Percentiles rank a stretch among this genome's conserved stretches.
Evolutionary conservation across 2,329 filamentous ascomycete genomes (phyloP).

Genomic region (Daldinia sp.): DNA sequence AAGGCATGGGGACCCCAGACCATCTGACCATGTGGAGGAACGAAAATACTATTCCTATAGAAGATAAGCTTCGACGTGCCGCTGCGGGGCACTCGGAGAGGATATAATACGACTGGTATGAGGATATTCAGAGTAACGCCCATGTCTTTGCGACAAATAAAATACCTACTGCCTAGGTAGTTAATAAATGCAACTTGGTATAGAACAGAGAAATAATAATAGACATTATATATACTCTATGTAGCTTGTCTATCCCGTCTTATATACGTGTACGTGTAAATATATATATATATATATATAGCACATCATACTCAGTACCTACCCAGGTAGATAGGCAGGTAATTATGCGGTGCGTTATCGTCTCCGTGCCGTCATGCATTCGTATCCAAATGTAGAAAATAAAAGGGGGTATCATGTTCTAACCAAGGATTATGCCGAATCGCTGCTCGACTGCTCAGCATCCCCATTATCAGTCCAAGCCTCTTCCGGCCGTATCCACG

Average conservation of each 20-base stretch:
- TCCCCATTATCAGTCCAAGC: constrained; percentile 26
- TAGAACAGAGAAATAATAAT: not conserved
- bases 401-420: constrained; percentile 26
- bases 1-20: constrained; percentile 8
- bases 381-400: constrained; percentile 6
- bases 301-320: constrained; percentile 7
- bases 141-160: too few relatives aligned
- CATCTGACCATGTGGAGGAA: constrained; percentile 3
- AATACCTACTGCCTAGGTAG: not conserved
- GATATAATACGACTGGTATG: not conserved
- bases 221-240: not conserved
- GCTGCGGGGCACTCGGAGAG: constrained; percentile 27
- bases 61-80: constrained; percentile 15
- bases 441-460: constrained; percentile 47
- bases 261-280: constrained; percentile 1
- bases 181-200: not conserved
- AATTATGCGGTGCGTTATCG: not conserved
- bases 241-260: not conserved
- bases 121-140: not conserved
- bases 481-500: constrained; percentile 48
- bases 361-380: not conserved
- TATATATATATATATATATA: constrained; percentile 5
- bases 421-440: constrained; percentile 37
- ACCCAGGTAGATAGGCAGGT: too few relatives aligned
- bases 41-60: constrained; percentile 7